Base-by-base conservation (phyloP, 768 basidiomycete genomes). In the Mycena filopes region DNA sequence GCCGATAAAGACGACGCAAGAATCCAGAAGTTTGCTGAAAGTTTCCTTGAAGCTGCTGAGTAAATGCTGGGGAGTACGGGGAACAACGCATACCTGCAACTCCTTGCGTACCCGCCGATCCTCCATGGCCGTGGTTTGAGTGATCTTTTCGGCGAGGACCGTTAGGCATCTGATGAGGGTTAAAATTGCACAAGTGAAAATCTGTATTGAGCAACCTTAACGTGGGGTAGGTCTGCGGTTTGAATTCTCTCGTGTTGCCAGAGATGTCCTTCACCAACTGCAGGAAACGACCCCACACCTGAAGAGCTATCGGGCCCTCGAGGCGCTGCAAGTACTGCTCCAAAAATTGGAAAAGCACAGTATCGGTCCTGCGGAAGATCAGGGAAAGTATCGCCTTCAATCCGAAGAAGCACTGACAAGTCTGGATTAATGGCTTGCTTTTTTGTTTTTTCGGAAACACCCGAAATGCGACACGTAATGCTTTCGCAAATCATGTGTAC, bases 401-500 rank as follows among this genome's bases (percentile, higher is more conserved):
- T 10, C 59, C n/a, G 20, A 20, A 21, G 43, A 43, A 25, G 36
- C 26, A 80, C 89, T 71, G 64, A 94, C 94, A 95, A 75, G 61
- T 89, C 87, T 3, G 86, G 83, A 70, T 93, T 88, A 23, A 88
- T 78, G 0, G 84, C 79, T 67, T 86, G 85, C 73, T 85, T 90
- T 75, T 84, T 87, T 65, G 74, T 81, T 73, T 83, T 87, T 60
- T 93, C 93, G 4, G 86, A 76, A 8, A 83, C 70, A 3, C 82
- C 81, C 9, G 85, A 80, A 9, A 87, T 80, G 12, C 94, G 89
- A 61, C 79, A 78, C 21, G 81, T 82, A 48, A 95, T 92, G 70
- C 89, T 90, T 74, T 98, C 95, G 73, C 94, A 96, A 33, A 95
- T 80, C 85, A 96, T 90, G 66, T 94, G 90, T 1, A 98, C 95